Percentiles rank a stretch among this genome's conserved stretches.
These are phyloP conservation scores for Musa beccarii DNA, from an alignment of 176 grass and related monocot species.

Conservation along the genomic window DNA sequence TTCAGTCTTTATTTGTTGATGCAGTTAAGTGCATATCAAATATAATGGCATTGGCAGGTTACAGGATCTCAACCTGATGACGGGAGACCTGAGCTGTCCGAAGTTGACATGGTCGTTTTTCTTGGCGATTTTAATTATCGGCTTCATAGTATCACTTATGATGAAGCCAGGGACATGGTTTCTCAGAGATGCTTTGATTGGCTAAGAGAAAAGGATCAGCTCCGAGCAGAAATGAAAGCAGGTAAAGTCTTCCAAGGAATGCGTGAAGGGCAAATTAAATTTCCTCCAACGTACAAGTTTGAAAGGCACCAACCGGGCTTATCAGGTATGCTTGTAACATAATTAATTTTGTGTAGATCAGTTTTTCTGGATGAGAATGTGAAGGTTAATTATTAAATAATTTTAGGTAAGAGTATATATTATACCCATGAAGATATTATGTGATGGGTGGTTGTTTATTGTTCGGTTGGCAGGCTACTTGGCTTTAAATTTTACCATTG, in stretches of 20 bases:
- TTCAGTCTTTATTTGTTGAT: neutral
- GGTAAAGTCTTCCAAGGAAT: conserved; percentile 98
- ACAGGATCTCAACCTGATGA: conserved; percentile 71
- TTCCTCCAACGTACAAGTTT: conserved; percentile 97
- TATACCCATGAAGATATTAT: no score
- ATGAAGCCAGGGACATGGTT: conserved; percentile 98
- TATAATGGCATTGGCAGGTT: conserved; percentile 33
- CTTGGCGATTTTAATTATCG: conserved; percentile 98
- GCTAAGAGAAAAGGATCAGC: conserved; percentile 96
- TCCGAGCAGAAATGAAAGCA: conserved; percentile 82
- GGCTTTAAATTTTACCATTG: neutral
- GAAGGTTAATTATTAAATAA: neutral
- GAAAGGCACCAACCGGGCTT: conserved; percentile 74
- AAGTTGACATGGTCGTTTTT: conserved; percentile 89
- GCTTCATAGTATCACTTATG: conserved; percentile 82
- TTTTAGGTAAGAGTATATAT: no score
- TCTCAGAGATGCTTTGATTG: conserved; percentile 97
- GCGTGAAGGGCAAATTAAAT: conserved; percentile 94
- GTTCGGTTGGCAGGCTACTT: no score
- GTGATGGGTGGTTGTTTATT: no score
- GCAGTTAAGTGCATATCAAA: neutral
- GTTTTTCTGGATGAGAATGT: neutral
- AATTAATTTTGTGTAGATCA: neutral
- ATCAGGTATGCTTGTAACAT: conserved; percentile 42
- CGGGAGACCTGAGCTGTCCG: conserved; percentile 73